Evolutionary conservation across 2,329 filamentous ascomycete species (phyloP).

Genomic region (Davidsoniella virescens): DNA sequence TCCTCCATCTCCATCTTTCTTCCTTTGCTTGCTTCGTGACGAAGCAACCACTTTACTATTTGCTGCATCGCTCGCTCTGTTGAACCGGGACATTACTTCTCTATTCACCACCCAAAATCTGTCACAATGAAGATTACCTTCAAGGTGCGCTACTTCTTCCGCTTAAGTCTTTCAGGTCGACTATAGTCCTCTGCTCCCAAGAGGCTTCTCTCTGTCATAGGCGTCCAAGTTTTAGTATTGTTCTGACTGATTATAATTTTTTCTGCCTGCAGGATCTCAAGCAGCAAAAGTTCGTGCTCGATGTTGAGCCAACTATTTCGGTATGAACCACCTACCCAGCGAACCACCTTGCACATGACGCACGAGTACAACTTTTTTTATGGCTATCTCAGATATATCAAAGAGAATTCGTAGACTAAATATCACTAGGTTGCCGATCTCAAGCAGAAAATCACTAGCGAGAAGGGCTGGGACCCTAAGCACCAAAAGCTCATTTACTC

Average conservation of each 20-base stretch:
- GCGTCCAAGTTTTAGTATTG: background rate
- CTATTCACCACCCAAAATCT: background rate
- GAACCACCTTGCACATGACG: background rate
- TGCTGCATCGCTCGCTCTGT: no score
- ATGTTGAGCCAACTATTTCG: conserved; percentile 81
- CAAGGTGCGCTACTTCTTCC: conserved; percentile 30
- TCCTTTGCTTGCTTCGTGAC: no score
- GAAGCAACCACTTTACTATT: no score
- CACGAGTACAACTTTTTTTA: background rate
- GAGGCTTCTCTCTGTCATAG: background rate
- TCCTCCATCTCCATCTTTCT: no score
- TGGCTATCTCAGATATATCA: background rate
- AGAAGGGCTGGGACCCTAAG: conserved; percentile 88
- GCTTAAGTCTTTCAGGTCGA: background rate
- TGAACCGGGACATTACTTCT: no score
- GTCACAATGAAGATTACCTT: conserved; percentile 52
- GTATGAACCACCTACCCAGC: conserved; percentile 35
- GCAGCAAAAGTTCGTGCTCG: conserved; percentile 95
- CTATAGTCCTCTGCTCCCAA: background rate
- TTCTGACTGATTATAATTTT: conserved; percentile 1
- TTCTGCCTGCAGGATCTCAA: conserved; percentile 61
- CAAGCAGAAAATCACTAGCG: conserved; percentile 79
- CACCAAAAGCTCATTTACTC: conserved; percentile 96
- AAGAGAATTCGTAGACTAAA: no score
- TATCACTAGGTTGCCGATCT: conserved; percentile 58